Evolutionary conservation across 2,329 filamentous ascomycete genomes (phyloP), one percentile per base, ranked within the genome.

Genomic region (Cercospora sp.): DNA sequence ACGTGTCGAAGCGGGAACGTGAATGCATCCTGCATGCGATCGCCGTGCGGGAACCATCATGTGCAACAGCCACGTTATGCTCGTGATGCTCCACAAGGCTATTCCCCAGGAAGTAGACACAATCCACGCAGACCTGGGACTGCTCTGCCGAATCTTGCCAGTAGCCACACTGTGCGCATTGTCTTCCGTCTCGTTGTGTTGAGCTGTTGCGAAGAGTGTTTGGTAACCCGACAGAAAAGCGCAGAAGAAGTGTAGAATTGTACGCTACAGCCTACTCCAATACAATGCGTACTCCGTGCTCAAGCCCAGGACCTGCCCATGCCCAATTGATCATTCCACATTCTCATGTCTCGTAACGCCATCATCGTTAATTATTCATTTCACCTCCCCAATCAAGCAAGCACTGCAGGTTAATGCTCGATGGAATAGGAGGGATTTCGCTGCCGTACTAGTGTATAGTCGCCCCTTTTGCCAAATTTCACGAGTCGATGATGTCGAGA

Each of bases 401-500:
- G 61, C 34, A 34, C 45, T 34, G 18, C 28, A 18, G 24, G 5
- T 51, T 28, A 55, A 32, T 49, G 18, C 51, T 45, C n/a, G n/a
- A 61, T 53, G 12, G 26, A 16, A 16, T 26, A 55, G 49, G 13
- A 28, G 24, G 30, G 24, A 16, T 5, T 7, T 3, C 12, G 61
- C 61, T 43, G 61, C 30, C 53, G 34, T 55, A 10, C 12, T 63
- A 26, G 28, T 43, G 30, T 57, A 34, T 40, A 34, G n/a, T 51
- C 18, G 32, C 61, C 40, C 26, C 37, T 40, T 61, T 59, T 63
- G 43, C 28, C 30, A 18, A 26, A 30, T 18, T 40, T 57, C 28
- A 69, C n/a, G 65, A 49, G 30, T 67, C 67, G 26, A 69, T 43
- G n/a, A 69, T 37, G 21, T 68, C 66, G 43, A 65, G 43, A 18